Evolutionary conservation across 2,329 filamentous ascomycete genomes (phyloP).

Genomic region (Chrysoporthe puriensis): DNA sequence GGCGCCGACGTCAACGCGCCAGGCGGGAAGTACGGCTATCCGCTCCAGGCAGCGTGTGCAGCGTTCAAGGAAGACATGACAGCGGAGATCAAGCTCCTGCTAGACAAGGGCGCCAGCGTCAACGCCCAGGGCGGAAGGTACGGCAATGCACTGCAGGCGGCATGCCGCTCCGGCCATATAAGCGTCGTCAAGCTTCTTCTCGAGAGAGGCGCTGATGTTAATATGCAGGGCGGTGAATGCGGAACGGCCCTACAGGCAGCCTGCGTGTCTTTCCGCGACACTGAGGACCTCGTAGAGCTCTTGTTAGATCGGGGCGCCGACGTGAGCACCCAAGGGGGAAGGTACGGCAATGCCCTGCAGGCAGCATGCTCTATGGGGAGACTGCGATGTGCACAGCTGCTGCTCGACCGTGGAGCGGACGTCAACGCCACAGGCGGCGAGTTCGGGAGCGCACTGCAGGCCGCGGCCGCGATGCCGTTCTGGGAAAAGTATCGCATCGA

Average conservation of each 20-base stretch:
- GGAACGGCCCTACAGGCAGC: background rate
- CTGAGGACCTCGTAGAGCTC: background rate
- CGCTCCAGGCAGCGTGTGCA: background rate
- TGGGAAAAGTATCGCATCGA: no score
- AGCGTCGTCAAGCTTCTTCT: background rate
- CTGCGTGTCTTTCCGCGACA: accelerated
- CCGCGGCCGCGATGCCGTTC: no score
- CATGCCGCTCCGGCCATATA: background rate
- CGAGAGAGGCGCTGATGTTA: background rate
- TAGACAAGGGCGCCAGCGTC: background rate
- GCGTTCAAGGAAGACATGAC: no score
- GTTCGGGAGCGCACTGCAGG: background rate
- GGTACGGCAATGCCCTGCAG: background rate
- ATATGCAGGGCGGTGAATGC: background rate
- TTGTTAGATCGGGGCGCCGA: background rate
- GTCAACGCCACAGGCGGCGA: background rate
- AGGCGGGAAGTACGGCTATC: background rate
- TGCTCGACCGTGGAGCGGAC: background rate
- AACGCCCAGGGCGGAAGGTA: background rate
- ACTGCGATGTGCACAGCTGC: background rate
- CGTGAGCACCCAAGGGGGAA: background rate
- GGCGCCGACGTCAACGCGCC: background rate
- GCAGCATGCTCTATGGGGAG: background rate
- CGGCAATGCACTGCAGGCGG: background rate
- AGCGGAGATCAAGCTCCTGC: background rate